phyloP scores from a whole-genome alignment of 139 green algal genomes.

The Tetradesmus lagerheimii region DNA sequence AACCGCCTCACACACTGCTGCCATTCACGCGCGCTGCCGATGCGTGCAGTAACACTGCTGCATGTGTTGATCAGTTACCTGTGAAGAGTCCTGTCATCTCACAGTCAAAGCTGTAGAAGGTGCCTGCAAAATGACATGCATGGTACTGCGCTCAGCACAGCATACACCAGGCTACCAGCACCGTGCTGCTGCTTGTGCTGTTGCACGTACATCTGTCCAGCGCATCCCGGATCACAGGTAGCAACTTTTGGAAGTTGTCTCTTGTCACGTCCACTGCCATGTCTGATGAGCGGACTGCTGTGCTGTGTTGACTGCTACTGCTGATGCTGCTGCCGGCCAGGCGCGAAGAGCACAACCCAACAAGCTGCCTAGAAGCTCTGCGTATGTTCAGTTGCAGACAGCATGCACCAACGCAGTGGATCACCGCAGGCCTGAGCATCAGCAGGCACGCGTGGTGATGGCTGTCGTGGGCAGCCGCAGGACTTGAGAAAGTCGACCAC shows the following conservation, averaged over 20 bases:
- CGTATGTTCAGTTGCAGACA: not conserved
- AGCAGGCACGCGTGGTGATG: not conserved
- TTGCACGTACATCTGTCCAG: conserved; percentile 50
- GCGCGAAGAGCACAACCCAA: not conserved
- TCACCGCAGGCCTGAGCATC: not conserved
- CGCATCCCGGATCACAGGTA: conserved; percentile 67
- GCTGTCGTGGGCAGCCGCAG: not conserved
- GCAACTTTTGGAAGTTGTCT: conserved; percentile 68
- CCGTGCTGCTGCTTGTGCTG: not conserved
- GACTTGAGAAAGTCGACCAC: not conserved
- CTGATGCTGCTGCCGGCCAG: not conserved
- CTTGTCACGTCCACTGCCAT: conserved; percentile 70
- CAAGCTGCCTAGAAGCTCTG: not conserved
- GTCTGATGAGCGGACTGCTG: not conserved
- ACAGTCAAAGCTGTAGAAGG: conserved; percentile 76
- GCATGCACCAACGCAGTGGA: not conserved
- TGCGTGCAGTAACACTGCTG: not conserved
- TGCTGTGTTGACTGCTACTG: not conserved
- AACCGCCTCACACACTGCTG: too few species aligned
- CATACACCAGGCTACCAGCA: not conserved
- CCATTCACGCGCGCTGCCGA: not conserved
- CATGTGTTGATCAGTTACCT: not conserved
- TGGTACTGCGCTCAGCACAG: not conserved
- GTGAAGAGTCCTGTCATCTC: conserved; percentile 86
- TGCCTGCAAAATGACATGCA: not conserved